Conservation (phyloP, 1,284 basidiomycete species). For the Heterobasidion annosum region DNA sequence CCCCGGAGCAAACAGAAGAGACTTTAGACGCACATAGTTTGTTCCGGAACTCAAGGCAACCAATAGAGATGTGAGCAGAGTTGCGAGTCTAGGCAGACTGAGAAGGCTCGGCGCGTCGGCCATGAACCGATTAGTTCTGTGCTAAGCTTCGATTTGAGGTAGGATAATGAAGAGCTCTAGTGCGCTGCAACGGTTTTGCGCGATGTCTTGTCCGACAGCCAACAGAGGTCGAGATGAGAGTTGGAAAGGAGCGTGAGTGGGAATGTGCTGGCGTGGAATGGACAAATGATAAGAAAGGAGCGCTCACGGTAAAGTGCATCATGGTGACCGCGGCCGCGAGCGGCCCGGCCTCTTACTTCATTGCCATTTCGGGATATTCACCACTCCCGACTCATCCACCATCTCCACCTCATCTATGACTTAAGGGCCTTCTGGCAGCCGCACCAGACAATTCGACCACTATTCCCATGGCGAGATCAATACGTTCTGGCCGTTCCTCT, state of each 20-base stretch:
- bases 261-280: neutral
- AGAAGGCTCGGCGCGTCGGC: neutral
- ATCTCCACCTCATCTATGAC: no score
- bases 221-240: neutral
- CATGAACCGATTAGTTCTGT: neutral
- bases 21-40: conserved; percentile 49
- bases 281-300: neutral
- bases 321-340: neutral
- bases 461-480: no score
- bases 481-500: no score
- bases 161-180: neutral
- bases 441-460: no score
- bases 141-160: neutral
- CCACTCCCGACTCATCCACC: no score
- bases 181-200: no score
- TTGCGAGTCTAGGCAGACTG: conserved; percentile 4
- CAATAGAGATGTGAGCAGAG: conserved; percentile 31
- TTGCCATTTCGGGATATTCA: neutral
- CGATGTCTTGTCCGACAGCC: neutral
- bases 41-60: conserved; percentile 59
- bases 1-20: conserved; percentile 4
- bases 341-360: neutral
- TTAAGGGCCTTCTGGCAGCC: no score
- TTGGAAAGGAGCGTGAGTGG: neutral
- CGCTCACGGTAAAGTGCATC: neutral